Evolutionary conservation across 2,329 filamentous ascomycete genomes (phyloP).

Genomic region (Microdochium paspali): DNA sequence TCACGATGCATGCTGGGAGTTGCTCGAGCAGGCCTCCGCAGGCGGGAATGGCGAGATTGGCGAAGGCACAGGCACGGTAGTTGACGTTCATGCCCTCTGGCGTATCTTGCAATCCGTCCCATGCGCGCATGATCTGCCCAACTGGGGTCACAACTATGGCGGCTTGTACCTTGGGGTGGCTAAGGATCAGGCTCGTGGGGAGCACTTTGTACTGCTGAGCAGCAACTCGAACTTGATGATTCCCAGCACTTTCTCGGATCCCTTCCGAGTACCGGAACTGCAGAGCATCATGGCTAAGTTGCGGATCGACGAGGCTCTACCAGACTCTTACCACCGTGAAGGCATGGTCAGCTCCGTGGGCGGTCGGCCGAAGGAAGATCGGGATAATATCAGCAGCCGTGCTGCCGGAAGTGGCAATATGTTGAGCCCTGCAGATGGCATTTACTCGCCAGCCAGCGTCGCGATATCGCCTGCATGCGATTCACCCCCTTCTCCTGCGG

Average conservation of each 20-base stretch:
- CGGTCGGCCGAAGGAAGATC: not conserved
- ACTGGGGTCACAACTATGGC: constrained; percentile 16
- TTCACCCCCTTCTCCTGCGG: not conserved
- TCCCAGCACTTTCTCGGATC: constrained; percentile 12
- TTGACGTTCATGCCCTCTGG: constrained; percentile 14
- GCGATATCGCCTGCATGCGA: no score
- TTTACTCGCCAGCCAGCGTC: not conserved
- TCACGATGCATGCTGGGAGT: constrained; percentile 15
- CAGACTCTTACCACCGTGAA: not conserved
- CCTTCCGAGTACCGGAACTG: constrained; percentile 13
- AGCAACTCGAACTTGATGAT: constrained; percentile 8
- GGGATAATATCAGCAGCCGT: not conserved
- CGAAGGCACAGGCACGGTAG: not conserved
- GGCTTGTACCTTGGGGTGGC: constrained; percentile 9
- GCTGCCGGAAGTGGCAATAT: not conserved
- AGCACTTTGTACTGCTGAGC: constrained; percentile 8
- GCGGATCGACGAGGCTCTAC: constrained; percentile 4
- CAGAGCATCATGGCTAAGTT: constrained; percentile 4
- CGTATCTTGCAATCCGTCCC: constrained; percentile 13
- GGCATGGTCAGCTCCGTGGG: not conserved
- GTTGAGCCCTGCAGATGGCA: not conserved
- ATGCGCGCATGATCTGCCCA: constrained; percentile 9
- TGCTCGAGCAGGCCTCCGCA: constrained; percentile 12
- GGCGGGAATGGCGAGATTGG: constrained; percentile 2
- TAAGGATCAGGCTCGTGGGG: constrained; percentile 3